Evolutionary conservation across 2,329 filamentous ascomycete species (phyloP).

Genomic region (Myriosclerotinia scirpicola): DNA sequence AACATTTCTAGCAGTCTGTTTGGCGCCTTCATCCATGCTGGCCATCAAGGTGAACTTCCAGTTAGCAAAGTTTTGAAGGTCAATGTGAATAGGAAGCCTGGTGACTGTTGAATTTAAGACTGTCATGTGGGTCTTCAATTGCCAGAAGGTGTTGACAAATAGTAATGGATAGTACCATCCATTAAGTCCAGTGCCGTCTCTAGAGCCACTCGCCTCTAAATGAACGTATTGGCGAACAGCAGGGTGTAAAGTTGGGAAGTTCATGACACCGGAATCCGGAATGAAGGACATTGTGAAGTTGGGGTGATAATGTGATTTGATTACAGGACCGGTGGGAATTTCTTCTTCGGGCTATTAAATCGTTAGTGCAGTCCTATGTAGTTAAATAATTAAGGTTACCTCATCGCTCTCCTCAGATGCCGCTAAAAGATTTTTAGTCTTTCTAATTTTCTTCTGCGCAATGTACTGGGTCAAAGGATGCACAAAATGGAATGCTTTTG

Average conservation of each 20-base stretch:
- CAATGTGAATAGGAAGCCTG: conserved; percentile 77
- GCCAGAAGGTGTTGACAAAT: conserved; percentile 97
- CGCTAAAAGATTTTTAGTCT: conserved; percentile 80
- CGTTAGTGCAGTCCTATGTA: conserved; percentile 46
- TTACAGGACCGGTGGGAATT: conserved; percentile 61
- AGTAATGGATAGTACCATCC: conserved; percentile 92
- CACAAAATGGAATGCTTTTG: conserved; percentile 78
- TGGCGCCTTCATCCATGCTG: conserved; percentile 82
- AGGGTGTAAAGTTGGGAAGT: conserved; percentile 66
- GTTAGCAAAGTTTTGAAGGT: conserved; percentile 75
- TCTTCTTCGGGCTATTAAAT: conserved; percentile 48
- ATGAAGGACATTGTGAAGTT: conserved; percentile 90
- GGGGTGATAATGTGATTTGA: conserved; percentile 89
- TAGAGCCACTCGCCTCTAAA: conserved; percentile 75
- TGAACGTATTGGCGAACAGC: conserved; percentile 75
- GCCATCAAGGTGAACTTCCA: conserved; percentile 91
- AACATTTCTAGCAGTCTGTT: conserved; percentile 75
- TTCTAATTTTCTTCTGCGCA: conserved; percentile 83
- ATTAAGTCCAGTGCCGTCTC: conserved; percentile 82
- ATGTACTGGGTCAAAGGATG: conserved; percentile 87
- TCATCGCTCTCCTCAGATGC: conserved; percentile 52
- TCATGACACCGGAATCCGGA: conserved; percentile 71
- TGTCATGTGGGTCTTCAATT: conserved; percentile 87
- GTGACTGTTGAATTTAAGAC: conserved; percentile 87
- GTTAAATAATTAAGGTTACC: conserved; percentile 37